phyloP scores from a whole-genome alignment of 148 eudicot genomes.

The Cornus controversa region DNA sequence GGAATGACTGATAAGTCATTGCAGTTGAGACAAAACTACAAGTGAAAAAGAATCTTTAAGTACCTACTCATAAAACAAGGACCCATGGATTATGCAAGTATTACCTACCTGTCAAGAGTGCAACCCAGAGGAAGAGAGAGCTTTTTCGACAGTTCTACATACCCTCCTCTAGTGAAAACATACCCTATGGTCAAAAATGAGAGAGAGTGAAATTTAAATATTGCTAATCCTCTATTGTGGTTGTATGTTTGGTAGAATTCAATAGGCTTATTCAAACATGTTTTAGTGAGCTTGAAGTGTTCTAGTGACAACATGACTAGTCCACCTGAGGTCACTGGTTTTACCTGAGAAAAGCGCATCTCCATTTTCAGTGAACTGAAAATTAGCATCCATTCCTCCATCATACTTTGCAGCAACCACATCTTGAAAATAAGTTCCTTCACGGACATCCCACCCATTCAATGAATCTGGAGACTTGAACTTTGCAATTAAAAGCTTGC shows the following conservation, averaged over 20 bases:
- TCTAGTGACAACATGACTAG: background rate
- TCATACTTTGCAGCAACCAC: slow-evolving; percentile 76
- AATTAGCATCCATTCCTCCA: slow-evolving; percentile 90
- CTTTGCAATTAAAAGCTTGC: slow-evolving; percentile 85
- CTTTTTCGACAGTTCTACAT: slow-evolving; percentile 72
- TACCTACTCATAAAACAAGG: background rate
- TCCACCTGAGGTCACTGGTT: background rate
- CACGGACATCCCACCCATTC: slow-evolving; percentile 77
- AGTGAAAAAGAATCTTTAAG: background rate
- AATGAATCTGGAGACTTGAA: slow-evolving; percentile 76
- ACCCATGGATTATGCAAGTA: background rate
- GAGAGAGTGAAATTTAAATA: slow-evolving; percentile 1
- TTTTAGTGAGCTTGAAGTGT: background rate
- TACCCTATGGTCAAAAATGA: slow-evolving; percentile 48
- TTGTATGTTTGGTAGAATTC: background rate
- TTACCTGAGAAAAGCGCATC: slow-evolving; percentile 89
- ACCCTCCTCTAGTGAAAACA: slow-evolving; percentile 94
- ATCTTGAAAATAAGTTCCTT: slow-evolving; percentile 91
- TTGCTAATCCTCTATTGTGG: no score
- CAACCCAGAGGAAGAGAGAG: slow-evolving; percentile 87
- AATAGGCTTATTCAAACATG: background rate
- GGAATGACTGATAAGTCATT: background rate
- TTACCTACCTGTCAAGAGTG: slow-evolving; percentile 83
- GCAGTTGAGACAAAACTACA: no score
- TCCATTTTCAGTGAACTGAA: slow-evolving; percentile 63